Evolutionary conservation across 2,329 filamentous ascomycete genomes (phyloP), one percentile per base, ranked within the genome.

Genomic region (Aspergillus hiratsukae): DNA sequence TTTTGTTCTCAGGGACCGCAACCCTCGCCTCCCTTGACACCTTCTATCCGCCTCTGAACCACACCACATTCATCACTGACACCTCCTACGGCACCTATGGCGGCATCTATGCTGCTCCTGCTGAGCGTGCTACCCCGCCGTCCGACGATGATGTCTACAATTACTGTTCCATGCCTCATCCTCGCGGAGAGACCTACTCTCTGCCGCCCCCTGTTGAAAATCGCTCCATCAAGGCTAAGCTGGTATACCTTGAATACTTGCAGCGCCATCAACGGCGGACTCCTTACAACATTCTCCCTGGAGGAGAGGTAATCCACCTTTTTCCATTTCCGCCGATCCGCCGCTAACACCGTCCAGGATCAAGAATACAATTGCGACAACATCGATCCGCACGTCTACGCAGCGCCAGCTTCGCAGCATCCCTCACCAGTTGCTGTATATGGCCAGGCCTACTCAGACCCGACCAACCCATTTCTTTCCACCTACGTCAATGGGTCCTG

Each of bases 91-190:
- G 70, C 14, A 71, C 70, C 0, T 72, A 75, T 58, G 73, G 73
- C 2, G 73, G 72, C 14, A 67, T 69, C 49, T 75, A 75, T 58
- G 59, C 60, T 10, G 71, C 72, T 5, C 60, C 65, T 1, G 64
- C 58, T 0, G 48, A 65, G 51, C 28, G 60, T 8, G 37, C 67
- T 25, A 58, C 58, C 19, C 35, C 58, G 1, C 51, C 51, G 8
- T 52, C 64, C 0, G 64, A 68, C 0, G 66, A 69, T n/a, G 70
- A 71, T n/a, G 59, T 55, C 27, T 75, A 75, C 54, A 66, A 75
- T 52, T 75, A 75, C 54, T 75, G 73, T 45, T 66, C 67, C 14
- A 75, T 75, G 73, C 73, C 73, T 10, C 73, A 75, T 63, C 73
- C 73, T 2, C 70, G 69, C 37, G 52, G 48, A 14, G 53, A 67